Evolutionary conservation across 495 filamentous ascomycete genomes (phyloP), one percentile per base, ranked within the genome.

Genomic region (Immersiella caudata): DNA sequence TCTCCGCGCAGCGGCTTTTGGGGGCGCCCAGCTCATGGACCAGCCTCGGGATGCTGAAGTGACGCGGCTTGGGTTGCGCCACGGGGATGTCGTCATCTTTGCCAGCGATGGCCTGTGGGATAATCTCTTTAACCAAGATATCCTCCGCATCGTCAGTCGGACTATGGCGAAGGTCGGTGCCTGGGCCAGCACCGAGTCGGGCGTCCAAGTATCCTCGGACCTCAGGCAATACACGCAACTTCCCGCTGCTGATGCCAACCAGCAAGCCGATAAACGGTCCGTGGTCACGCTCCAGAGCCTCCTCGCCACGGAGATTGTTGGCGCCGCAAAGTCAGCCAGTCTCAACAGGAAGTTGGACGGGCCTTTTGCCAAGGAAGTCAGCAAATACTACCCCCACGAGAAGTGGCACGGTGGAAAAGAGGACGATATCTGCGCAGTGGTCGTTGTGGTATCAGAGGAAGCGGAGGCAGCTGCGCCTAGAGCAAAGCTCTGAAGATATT

Each of bases 41-140:
- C 84, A 88, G 68, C 95, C 95, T 18, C 83, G 83, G 55, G 94
- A 97, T 72, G 92, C 96, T n/a, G 87, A 87, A 68, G 84, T 94
- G 36, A 90, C 90, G 51, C 85, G 84, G 52, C 87, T 96, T 72
- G 77, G 78, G 11, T 85, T 97, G 68, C 88, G 89, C 64, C 93
- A 97, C 77, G 95, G 95, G 6, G 95, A 99, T 75, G 90, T 98
- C 7, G 78, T 98, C 16, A 79, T 99, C 18, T 90, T 98, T 67
- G 95, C 93, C 4, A 97, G 92, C 7, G 95, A 99, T 74, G 95
- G 95, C 5, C 92, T 98, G 4, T 97, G 94, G 88, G 95, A 99
- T 76, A 99, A 99, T 72, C 82, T 99, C n/a, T 93, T 90, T 69
- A 88, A 92, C 69, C 89, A 94, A 73, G 92, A 98, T 68, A 88